A percentile compares a stretch with the other conserved stretches of the same genome.
Evolutionary conservation across 192 early-diverging fungal genomes (phyloP).

Genomic region (Backusella psychrophila): DNA sequence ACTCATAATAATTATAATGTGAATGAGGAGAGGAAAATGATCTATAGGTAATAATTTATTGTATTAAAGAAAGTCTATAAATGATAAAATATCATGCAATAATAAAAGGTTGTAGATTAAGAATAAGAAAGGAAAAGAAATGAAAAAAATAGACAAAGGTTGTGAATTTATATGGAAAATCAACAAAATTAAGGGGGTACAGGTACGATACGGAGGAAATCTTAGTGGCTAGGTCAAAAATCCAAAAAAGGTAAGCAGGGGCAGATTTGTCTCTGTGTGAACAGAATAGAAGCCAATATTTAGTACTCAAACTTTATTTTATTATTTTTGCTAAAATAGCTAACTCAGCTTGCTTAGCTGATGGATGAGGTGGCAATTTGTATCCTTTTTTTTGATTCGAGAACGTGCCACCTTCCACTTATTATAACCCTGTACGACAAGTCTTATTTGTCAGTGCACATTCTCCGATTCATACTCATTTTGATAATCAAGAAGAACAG

Average conservation of each 20-base stretch:
- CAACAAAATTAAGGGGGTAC: constrained; percentile 7
- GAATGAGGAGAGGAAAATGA: not conserved
- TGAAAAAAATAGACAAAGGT: constrained; percentile 1
- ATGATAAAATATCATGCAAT: constrained; percentile 2
- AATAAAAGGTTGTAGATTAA: not conserved
- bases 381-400: constrained; percentile 5
- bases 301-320: constrained; percentile 9
- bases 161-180: not conserved
- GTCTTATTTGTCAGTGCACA: constrained; percentile 14
- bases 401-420: constrained; percentile 10
- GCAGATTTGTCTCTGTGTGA: constrained; percentile 14
- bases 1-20: constrained; percentile 9
- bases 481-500: constrained; percentile 1
- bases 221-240: not conserved
- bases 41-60: not conserved
- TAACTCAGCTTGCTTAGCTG: constrained; percentile 11
- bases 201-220: not conserved
- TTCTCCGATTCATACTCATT: constrained; percentile 7
- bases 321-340: constrained; percentile 6
- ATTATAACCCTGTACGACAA: not conserved
- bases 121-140: not conserved
- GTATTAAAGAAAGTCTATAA: not conserved
- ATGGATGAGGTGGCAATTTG: constrained; percentile 6
- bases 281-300: constrained; percentile 9
- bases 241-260: constrained; percentile 3